These are phyloP conservation scores for Puccinia sorghi DNA, from an alignment of 1,284 basidiomycete species.

Conservation along the genomic window DNA sequence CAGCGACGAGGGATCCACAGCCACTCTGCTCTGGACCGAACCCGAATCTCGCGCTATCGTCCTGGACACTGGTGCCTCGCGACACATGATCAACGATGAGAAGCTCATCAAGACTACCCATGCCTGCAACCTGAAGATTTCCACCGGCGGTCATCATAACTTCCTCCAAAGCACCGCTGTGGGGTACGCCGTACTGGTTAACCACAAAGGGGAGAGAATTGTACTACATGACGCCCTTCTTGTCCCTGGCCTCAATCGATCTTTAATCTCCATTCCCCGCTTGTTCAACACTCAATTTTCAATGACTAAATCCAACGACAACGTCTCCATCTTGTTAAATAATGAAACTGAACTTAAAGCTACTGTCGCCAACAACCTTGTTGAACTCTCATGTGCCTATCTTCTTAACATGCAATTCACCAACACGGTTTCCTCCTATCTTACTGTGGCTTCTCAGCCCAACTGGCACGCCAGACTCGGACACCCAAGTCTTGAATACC, in stretches of 20 bases:
- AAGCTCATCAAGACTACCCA: background rate
- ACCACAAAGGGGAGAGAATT: background rate
- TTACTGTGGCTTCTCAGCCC: background rate
- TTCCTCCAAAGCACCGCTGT: background rate
- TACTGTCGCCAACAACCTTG: too few relatives aligned
- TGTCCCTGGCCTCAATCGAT: background rate
- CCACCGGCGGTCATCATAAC: background rate
- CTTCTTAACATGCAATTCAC: background rate
- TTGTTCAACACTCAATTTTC: too few relatives aligned
- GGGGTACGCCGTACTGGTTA: background rate
- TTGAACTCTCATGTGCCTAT: background rate
- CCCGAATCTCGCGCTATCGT: too few relatives aligned
- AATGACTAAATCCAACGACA: too few relatives aligned
- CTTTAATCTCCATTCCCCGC: background rate
- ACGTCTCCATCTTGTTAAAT: background rate
- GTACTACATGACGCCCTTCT: background rate
- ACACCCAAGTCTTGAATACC: background rate
- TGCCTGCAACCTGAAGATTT: background rate
- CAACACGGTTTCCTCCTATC: background rate
- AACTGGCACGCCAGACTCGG: background rate
- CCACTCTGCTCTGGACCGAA: too few relatives aligned
- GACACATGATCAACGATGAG: background rate
- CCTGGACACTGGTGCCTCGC: background rate
- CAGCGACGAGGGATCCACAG: too few relatives aligned
- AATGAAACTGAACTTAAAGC: background rate